Evolutionary conservation across 306 rosid genomes (phyloP).

Genomic region (Ormosia semicastrata): DNA sequence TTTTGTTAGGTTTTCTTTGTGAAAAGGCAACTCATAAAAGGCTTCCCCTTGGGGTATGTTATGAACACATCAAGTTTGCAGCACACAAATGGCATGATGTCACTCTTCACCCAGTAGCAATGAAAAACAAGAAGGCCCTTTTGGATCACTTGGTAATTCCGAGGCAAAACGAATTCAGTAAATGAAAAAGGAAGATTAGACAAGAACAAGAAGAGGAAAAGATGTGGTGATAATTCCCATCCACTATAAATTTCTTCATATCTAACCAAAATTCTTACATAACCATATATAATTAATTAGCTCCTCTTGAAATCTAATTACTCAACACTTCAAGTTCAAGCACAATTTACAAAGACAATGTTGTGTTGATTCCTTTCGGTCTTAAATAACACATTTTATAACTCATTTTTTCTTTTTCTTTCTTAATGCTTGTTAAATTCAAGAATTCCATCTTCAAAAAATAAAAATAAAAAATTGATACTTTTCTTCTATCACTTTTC

Average conservation of each 20-base stretch:
- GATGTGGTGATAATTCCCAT: neutral
- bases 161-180: neutral
- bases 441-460: neutral
- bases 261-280: neutral
- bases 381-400: neutral
- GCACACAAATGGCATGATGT: slow-evolving; percentile 50
- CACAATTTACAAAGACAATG: neutral
- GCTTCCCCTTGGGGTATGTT: slow-evolving; percentile 16
- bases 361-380: neutral
- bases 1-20: slow-evolving; percentile 6
- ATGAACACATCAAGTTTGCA: slow-evolving; percentile 16
- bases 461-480: neutral
- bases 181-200: slow-evolving; percentile 3
- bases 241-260: neutral
- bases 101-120: slow-evolving; percentile 16
- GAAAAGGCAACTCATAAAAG: slow-evolving; percentile 27
- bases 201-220: neutral
- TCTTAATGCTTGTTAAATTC: neutral
- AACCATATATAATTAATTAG: neutral
- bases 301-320: neutral
- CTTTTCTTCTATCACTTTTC: no score
- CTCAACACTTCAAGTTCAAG: neutral
- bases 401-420: neutral
- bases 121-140: slow-evolving; percentile 21
- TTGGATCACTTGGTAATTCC: slow-evolving; percentile 8